Evolutionary conservation across 768 basidiomycete species (phyloP).

Genomic region (Termitomyces sp.): DNA sequence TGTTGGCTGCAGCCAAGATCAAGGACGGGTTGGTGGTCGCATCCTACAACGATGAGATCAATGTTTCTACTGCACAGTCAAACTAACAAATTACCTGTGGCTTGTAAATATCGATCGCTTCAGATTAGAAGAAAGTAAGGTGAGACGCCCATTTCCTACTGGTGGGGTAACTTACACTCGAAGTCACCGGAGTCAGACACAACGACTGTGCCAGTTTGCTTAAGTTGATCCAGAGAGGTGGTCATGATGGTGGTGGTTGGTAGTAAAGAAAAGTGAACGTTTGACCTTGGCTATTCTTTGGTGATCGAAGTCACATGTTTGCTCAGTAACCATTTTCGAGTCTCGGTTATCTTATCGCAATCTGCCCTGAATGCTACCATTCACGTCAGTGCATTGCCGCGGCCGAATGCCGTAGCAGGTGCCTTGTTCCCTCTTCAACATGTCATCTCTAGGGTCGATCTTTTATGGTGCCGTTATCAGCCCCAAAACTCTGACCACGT

Average conservation of each 20-base stretch:
- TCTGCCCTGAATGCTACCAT: too few species aligned
- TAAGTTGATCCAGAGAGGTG: conserved; percentile 78
- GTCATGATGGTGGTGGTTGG: conserved; percentile 49
- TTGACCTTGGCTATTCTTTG: too few species aligned
- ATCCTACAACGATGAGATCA: conserved; percentile 47
- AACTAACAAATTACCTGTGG: conserved; percentile 55
- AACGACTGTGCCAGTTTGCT: conserved; percentile 91
- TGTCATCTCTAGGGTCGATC: conserved; percentile 15
- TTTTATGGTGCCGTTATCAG: conserved; percentile 56
- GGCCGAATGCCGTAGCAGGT: conserved; percentile 18
- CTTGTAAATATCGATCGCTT: conserved; percentile 95
- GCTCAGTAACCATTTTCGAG: too few species aligned
- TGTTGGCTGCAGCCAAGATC: conserved; percentile 90
- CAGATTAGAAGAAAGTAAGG: conserved; percentile 3
- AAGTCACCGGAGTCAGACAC: conserved; percentile 98
- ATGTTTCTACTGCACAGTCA: neutral
- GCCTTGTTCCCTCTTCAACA: neutral
- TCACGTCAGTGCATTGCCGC: neutral
- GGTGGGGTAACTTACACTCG: conserved; percentile 49
- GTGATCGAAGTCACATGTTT: too few species aligned
- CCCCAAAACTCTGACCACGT: conserved; percentile 38
- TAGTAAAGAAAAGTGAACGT: conserved; percentile 1
- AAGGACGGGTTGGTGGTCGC: conserved; percentile 97
- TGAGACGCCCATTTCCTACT: conserved; percentile 11
- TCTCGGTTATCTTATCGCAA: too few species aligned